Conservation (phyloP, 768 basidiomycete species). For the Boletus subcaerulescens region DNA sequence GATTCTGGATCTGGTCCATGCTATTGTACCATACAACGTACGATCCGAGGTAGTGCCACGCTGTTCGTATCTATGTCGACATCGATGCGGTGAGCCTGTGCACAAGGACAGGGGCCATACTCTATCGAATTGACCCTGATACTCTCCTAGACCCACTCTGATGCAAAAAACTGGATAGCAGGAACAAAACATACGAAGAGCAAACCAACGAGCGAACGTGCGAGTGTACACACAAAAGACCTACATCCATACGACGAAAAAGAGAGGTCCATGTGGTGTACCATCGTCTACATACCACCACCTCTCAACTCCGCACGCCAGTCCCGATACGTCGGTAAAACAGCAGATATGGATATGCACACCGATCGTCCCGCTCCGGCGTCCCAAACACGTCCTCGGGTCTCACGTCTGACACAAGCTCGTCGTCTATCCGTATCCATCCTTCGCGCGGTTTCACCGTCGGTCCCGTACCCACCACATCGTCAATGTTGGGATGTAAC, state of each 20-base stretch:
- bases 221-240: not conserved
- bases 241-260: not conserved
- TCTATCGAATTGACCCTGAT: no score
- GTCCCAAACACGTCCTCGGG: conserved; percentile 69
- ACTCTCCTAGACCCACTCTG: no score
- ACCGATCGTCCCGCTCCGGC: conserved; percentile 55
- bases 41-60: no score
- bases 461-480: conserved; percentile 20
- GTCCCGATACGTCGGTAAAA: conserved; percentile 69
- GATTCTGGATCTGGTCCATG: no score
- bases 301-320: conserved; percentile 13
- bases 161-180: not conserved
- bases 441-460: conserved; percentile 47
- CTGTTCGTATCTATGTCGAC: no score
- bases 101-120: no score
- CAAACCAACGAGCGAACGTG: not conserved
- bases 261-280: no score
- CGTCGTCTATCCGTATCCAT: conserved; percentile 95
- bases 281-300: not conserved
- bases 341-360: conserved; percentile 68
- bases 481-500: conserved; percentile 66
- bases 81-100: no score
- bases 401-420: conserved; percentile 71
- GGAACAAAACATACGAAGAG: not conserved
- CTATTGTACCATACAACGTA: no score